Evolutionary conservation across 2,329 filamentous ascomycete species (phyloP).

Genomic region (Anisogramma anomala): DNA sequence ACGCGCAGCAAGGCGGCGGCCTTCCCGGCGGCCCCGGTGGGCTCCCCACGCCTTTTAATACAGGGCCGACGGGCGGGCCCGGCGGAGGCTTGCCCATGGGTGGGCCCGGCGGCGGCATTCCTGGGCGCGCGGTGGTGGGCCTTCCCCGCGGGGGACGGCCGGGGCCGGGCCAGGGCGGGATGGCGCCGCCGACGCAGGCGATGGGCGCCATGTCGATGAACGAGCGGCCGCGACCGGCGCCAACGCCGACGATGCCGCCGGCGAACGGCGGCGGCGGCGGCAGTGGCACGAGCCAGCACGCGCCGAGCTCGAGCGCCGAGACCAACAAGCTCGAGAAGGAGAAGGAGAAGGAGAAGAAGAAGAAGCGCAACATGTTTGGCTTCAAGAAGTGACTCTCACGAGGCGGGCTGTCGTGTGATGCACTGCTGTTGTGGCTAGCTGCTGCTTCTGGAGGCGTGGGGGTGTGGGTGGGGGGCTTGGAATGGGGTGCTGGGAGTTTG

Average conservation of each 20-base stretch:
- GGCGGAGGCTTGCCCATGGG: too few species aligned
- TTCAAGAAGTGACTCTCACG: constrained; percentile 39
- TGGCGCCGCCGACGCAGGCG: constrained; percentile 41
- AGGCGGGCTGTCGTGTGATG: too few species aligned
- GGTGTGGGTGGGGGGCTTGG: too few species aligned
- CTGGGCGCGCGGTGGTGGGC: constrained; percentile 17
- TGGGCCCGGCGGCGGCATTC: constrained; percentile 15
- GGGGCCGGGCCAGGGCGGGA: constrained; percentile 26
- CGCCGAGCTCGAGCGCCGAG: constrained; percentile 15
- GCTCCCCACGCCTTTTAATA: constrained; percentile 19
- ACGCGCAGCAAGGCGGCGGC: neutral
- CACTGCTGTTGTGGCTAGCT: too few species aligned
- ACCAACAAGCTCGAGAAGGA: constrained; percentile 38
- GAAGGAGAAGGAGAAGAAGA: constrained; percentile 53
- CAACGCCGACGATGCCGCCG: constrained; percentile 19
- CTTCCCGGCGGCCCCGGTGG: constrained; percentile 16
- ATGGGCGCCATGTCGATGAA: constrained; percentile 44
- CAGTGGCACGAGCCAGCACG: constrained; percentile 19
- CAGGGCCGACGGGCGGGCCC: constrained; percentile 18
- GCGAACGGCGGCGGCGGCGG: constrained; percentile 18
- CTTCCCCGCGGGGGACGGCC: constrained; percentile 27
- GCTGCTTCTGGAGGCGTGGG: too few species aligned
- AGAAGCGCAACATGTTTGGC: constrained; percentile 46
- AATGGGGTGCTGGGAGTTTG: too few species aligned
- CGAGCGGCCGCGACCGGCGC: constrained; percentile 18